Base-by-base conservation (phyloP, 1,284 basidiomycete species). In the Apiotrichum gracile region DNA sequence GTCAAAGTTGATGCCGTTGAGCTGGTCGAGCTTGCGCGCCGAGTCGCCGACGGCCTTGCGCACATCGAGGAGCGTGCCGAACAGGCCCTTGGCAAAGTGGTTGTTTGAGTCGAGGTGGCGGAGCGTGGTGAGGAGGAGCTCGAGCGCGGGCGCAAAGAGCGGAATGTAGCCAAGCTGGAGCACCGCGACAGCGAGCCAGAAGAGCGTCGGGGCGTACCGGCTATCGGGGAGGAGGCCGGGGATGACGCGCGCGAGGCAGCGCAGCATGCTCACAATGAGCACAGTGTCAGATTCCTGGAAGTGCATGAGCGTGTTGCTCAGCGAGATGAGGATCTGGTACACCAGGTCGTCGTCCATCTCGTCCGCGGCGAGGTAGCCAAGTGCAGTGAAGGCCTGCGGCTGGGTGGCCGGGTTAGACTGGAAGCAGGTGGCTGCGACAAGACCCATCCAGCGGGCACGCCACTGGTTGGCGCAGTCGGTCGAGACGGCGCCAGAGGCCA, bases 371-470 rank as follows among this genome's bases (percentile, higher is more conserved):
- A 97, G 78, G 37, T 83, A 81, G 5, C 90, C 89, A 14, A 97
- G 81, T 3, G 88, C 84, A 27, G 89, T 83, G 70, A 96, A 94
- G 0, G 91, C 88, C 19, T 91, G 85, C 41, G 88, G 85, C 71
- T 96, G 92, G 25, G 93, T 84, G 19, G 88, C 85, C 0, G 91
- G 88, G 14, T 90, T 91, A 54, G 89, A 83, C 70, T 96, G 92
- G 79, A 97, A 96, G 21, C 91, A 91, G 0, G 87, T 91, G 2
- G 90, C 85, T 0, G 89, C 88, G n/a, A 92, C 84, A 50, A 97
- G 75, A 51, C 90, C 86, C 84, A 92, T 91, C 88, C 92, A 91
- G 37, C 92, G 81, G 25, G 91, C 89, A 54, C 88, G 82, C 92
- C 93, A 97, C 16, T 88, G 83, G 67, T 97, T 97, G 38, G 89